Evolutionary conservation across 441 rosid genomes (phyloP).

Genomic region (Dalechampia spathulata): DNA sequence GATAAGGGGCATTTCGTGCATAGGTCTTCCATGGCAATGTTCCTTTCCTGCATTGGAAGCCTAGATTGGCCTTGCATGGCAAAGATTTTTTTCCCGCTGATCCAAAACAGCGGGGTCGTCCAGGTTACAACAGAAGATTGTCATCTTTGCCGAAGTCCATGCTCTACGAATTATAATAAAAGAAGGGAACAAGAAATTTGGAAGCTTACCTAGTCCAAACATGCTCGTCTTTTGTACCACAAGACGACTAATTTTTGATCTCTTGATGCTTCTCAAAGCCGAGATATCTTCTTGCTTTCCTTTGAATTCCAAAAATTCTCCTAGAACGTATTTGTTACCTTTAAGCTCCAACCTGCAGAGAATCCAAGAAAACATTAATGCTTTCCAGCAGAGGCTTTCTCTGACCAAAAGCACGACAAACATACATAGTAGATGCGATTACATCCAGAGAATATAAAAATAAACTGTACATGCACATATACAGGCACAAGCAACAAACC

Average conservation of each 20-base stretch:
- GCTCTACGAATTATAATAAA: neutral
- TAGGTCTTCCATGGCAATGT: too few species aligned
- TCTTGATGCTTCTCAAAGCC: slow-evolving; percentile 47
- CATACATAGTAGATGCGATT: slow-evolving; percentile 1
- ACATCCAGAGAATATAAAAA: neutral
- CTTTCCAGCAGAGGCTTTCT: too few species aligned
- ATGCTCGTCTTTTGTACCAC: slow-evolving; percentile 75
- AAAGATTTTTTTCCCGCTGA: too few species aligned
- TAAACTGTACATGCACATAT: neutral
- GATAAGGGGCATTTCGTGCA: too few species aligned
- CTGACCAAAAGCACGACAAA: neutral
- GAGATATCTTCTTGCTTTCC: slow-evolving; percentile 60
- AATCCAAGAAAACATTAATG: neutral
- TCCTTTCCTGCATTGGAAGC: too few species aligned
- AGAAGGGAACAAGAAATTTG: slow-evolving; percentile 1
- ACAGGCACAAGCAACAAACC: slow-evolving; percentile 40
- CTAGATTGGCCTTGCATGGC: too few species aligned
- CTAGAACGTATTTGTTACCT: slow-evolving; percentile 53
- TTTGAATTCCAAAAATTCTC: slow-evolving; percentile 72
- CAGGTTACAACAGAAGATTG: neutral
- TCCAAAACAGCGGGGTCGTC: too few species aligned
- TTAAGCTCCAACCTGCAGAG: slow-evolving; percentile 69
- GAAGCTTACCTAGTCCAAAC: slow-evolving; percentile 76
- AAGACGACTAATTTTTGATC: slow-evolving; percentile 60
- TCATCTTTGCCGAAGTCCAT: neutral